Base-by-base conservation (phyloP, 2,329 filamentous ascomycete genomes). In the Nigrograna mackinnonii region DNA sequence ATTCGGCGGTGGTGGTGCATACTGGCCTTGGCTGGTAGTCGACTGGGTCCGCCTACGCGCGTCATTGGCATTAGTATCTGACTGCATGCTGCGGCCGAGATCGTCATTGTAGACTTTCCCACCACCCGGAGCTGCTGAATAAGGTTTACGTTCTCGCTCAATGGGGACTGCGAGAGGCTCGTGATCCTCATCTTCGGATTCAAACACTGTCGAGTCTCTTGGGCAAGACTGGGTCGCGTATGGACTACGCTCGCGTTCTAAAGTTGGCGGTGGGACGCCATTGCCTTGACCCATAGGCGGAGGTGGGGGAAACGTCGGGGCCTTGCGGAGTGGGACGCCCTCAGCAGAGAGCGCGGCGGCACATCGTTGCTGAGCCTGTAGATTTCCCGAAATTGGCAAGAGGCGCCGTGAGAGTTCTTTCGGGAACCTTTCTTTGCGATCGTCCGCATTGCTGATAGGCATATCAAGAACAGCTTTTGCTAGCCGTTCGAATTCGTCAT, bases 391-490 rank as follows among this genome's bases (percentile, higher is more conserved):
- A 0, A 73, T 71, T 0, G 90, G 90, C 28, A 95, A 80, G 3
- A 94, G 74, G 38, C 86, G 79, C 30, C 89, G 77, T 1, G 88
- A 85, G 3, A 95, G 77, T 54, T 91, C 85, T 50, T 89, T 90
- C 0, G 90, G 91, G 41, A 95, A 85, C 2, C 87, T 77, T 65
- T 91, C 87, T 9, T 79, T 82, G 49, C 77, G 80, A 35, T 86
- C 79, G 41, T 78, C 74, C 0, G 83, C 76, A 41, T 85, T 82
- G 55, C 65, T 83, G 54, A 95, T 86, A 1, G 89, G 86, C 67
- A 91, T 81, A 33, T 85, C 79, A 3, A 82, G 66, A 3, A 91
- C 80, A 17, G 89, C 81, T 43, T 79, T 83, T 32, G 82, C 76
- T 4, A 96, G 73, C 7, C 91, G 82, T 31, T 79, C 77, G 44